Percentiles rank a stretch among this genome's conserved stretches.
These are phyloP conservation scores for Torrubiellomyces zombiae DNA, from an alignment of 2,329 filamentous ascomycete genomes.

Conservation along the genomic window DNA sequence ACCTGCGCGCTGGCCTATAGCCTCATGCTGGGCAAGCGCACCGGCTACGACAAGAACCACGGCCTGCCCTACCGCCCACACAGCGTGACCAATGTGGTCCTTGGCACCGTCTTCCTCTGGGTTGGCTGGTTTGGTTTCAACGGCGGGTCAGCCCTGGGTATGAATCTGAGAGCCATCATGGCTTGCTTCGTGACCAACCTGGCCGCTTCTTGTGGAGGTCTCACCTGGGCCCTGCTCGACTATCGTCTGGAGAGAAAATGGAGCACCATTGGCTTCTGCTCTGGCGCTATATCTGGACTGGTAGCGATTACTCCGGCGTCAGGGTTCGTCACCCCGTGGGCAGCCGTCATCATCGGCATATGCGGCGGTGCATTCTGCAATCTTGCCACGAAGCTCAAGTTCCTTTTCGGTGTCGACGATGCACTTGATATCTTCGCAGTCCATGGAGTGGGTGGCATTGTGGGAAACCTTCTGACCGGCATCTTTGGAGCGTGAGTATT, in stretches of 20 bases:
- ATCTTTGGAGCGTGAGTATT: conserved; percentile 51
- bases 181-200: conserved; percentile 79
- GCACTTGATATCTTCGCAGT: conserved; percentile 84
- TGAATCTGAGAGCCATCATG: conserved; percentile 79
- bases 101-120: conserved; percentile 68
- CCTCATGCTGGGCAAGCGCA: conserved; percentile 54
- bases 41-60: conserved; percentile 42
- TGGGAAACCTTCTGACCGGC: conserved; percentile 64
- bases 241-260: conserved; percentile 87
- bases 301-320: conserved; percentile 77
- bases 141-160: conserved; percentile 63
- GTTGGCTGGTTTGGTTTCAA: conserved; percentile 97
- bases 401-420: conserved; percentile 60
- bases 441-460: conserved; percentile 70
- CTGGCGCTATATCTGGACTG: conserved; percentile 70
- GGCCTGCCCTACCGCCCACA: conserved; percentile 53
- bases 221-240: conserved; percentile 74
- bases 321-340: conserved; percentile 58
- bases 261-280: conserved; percentile 89
- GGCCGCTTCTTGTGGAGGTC: conserved; percentile 62
- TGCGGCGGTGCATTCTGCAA: conserved; percentile 55
- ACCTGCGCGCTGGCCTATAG: conserved; percentile 58
- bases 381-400: conserved; percentile 74
- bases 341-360: conserved; percentile 40
- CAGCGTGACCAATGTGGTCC: conserved; percentile 56